phyloP scores from a whole-genome alignment of 73 alveolate species.

The Tetrahymena elliotti region DNA sequence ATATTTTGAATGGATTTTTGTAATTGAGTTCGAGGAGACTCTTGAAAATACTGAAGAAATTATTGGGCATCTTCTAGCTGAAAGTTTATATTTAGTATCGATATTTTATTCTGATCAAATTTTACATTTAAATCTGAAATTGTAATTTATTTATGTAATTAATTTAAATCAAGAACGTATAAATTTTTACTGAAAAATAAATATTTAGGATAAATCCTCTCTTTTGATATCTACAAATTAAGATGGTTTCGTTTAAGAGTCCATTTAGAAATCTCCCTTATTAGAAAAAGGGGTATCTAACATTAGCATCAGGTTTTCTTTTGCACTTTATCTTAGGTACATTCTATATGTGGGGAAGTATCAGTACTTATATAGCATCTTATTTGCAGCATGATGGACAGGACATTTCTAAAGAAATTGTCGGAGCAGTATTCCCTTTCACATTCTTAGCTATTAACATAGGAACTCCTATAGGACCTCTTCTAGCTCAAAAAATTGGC shows the following conservation, averaged over 20 bases:
- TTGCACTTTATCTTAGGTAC: constrained; percentile 12
- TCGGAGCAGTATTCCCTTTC: constrained; percentile 12
- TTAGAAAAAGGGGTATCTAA: constrained; percentile 5
- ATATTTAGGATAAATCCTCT: neutral
- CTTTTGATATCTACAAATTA: neutral
- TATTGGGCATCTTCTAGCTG: neutral
- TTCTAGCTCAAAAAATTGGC: neutral
- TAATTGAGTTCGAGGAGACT: neutral
- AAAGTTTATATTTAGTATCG: neutral
- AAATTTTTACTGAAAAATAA: no score
- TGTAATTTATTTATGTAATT: neutral
- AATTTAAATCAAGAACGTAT: neutral
- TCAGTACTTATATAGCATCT: constrained; percentile 28
- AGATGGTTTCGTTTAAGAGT: constrained; percentile 1
- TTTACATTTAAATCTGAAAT: neutral
- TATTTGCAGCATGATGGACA: constrained; percentile 18
- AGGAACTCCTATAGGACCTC: constrained; percentile 18
- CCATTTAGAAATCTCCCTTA: neutral
- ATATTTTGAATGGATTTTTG: no score
- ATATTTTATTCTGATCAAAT: neutral
- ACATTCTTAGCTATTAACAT: constrained; percentile 14
- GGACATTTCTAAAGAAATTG: constrained; percentile 5
- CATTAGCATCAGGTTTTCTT: neutral
- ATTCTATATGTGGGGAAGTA: constrained; percentile 32
- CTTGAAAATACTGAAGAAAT: neutral